These are phyloP conservation scores for Aspergillus olivimuriae DNA, from an alignment of 495 filamentous ascomycete species.

Conservation along the genomic window DNA sequence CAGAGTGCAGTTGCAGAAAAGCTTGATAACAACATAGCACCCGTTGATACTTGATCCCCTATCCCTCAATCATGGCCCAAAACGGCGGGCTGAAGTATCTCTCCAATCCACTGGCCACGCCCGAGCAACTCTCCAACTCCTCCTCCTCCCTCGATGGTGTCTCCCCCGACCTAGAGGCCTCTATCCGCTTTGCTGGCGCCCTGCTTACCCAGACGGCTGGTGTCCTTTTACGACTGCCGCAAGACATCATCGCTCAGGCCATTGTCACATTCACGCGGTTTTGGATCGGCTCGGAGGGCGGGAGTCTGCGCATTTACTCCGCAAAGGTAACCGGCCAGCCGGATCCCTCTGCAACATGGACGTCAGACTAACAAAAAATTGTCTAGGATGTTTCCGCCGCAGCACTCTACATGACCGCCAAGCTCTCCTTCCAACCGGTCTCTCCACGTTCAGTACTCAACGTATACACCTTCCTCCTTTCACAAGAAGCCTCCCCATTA, in stretches of 20 bases:
- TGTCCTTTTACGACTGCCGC: conserved; percentile 75
- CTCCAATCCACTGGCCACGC: conserved; percentile 80
- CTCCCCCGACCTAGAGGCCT: conserved; percentile 69
- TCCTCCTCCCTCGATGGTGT: conserved; percentile 63
- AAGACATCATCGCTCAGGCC: conserved; percentile 83
- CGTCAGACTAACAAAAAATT: background rate
- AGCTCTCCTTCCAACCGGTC: conserved; percentile 70
- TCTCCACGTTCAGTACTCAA: conserved; percentile 74
- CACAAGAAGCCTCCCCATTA: conserved; percentile 52
- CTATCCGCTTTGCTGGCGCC: conserved; percentile 48
- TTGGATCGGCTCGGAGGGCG: conserved; percentile 65
- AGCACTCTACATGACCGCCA: conserved; percentile 74
- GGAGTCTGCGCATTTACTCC: conserved; percentile 52
- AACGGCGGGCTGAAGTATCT: conserved; percentile 47
- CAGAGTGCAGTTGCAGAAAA: background rate
- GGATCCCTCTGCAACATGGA: background rate
- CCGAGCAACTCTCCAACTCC: conserved; percentile 68
- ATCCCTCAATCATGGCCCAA: conserved; percentile 18
- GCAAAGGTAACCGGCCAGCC: conserved; percentile 37
- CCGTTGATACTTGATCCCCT: too few relatives aligned
- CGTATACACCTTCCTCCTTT: conserved; percentile 77
- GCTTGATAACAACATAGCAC: too few relatives aligned
- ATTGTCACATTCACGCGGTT: conserved; percentile 85
- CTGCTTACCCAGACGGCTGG: conserved; percentile 85
- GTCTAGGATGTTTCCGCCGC: conserved; percentile 73